Percentiles rank a stretch among this genome's conserved stretches.
Evolutionary conservation across 2,329 filamentous ascomycete genomes (phyloP).

Genomic region (Neonectria neomacrospora): DNA sequence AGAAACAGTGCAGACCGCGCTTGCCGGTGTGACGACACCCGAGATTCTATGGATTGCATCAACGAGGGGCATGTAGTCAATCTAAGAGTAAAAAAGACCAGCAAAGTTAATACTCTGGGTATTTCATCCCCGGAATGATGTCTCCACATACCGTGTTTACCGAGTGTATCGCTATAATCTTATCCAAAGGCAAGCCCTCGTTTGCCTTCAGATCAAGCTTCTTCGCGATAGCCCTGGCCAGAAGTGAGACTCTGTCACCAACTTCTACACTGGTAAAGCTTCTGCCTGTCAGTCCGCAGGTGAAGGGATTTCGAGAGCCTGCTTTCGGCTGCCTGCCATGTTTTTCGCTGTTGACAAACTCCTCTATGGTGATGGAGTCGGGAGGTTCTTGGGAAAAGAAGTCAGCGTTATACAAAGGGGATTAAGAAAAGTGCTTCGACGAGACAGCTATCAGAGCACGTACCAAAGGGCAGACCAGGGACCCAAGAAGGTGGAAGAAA

Average conservation of each 20-base stretch:
- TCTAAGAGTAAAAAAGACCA: conserved; percentile 52
- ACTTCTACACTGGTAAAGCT: conserved; percentile 72
- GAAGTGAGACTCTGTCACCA: conserved; percentile 66
- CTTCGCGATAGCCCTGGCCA: conserved; percentile 72
- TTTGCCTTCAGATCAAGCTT: conserved; percentile 76
- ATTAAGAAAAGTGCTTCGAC: background rate
- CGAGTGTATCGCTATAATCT: conserved; percentile 79
- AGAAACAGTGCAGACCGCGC: conserved; percentile 74
- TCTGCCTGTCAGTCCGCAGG: conserved; percentile 77
- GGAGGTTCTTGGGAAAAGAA: conserved; percentile 62
- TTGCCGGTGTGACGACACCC: conserved; percentile 78
- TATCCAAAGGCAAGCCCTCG: conserved; percentile 78
- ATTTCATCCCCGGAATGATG: background rate
- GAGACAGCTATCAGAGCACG: background rate
- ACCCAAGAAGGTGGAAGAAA: background rate
- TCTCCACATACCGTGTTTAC: conserved; percentile 74
- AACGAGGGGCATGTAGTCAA: conserved; percentile 77
- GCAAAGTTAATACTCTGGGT: conserved; percentile 18
- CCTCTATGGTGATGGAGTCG: conserved; percentile 76
- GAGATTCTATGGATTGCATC: conserved; percentile 80
- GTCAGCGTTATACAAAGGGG: background rate
- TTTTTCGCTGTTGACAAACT: conserved; percentile 75
- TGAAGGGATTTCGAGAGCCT: conserved; percentile 77
- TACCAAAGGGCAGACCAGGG: background rate
- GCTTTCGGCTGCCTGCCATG: conserved; percentile 62